Evolutionary conservation across 2,329 filamentous ascomycete species (phyloP), one percentile per base, ranked within the genome.

Genomic region (Emmonsia crescens): DNA sequence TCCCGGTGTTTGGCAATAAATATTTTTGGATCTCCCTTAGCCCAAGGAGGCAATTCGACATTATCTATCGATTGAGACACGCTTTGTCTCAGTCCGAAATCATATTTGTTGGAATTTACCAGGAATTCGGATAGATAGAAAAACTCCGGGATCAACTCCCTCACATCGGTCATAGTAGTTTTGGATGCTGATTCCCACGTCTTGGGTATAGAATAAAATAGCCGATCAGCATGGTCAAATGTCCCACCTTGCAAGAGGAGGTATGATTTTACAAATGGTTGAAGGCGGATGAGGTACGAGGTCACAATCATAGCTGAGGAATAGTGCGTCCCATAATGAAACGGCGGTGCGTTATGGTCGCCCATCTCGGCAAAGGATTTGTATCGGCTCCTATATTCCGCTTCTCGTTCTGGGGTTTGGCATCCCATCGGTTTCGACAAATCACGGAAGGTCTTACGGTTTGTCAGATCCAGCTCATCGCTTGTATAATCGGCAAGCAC

Each of bases 251-350:
- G 94, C 1, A 99, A 83, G 9, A 97, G 79, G 24, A 97, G 84
- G 71, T 96, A 97, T 0, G 94, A 96, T 68, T 97, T 91, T 29
- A 96, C 93, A 72, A 97, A 99, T 0, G 94, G 94, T 58, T 96
- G 93, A 19, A 99, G 81, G 21, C 94, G 88, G 69, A 99, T 96
- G 48, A 99, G 82, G 70, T 96, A 99, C 0, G 92, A 96, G 14
- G 91, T 91, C 6, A 99, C 94, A 63, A 96, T 96, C 94, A 97
- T 99, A 8, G 94, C 94, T 1, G 94, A 97, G 1, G 94, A 97
- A 74, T 99, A 99, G 73, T 99, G 95, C 0, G 95, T 99, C 21
- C 94, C 94, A 68, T 97, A 99, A 72, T 99, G 94, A 72, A 96
- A 99, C 0, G 94, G 89, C 0, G 89, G 87, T 54, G 82, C 80